Conservation (phyloP, 495 filamentous ascomycete genomes). For the Penicillium antarcticum region DNA sequence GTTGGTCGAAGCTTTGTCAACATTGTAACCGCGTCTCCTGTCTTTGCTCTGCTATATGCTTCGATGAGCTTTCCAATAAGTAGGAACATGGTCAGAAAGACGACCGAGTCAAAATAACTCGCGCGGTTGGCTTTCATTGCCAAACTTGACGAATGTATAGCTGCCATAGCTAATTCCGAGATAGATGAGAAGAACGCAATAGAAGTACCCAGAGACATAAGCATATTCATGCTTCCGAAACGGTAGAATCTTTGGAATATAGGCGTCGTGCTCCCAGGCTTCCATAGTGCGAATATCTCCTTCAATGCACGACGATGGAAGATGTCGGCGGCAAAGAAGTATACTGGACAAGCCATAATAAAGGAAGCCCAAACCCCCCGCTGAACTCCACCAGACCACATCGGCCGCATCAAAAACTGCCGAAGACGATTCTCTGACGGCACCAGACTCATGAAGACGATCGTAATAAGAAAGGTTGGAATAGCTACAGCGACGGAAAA, state of each 20-base stretch:
- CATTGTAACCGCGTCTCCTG: conserved; percentile 70
- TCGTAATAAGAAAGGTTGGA: conserved; percentile 74
- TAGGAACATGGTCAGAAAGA: conserved; percentile 78
- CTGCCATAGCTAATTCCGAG: conserved; percentile 61
- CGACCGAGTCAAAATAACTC: conserved; percentile 67
- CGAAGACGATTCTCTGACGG: conserved; percentile 43
- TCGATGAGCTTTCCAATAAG: conserved; percentile 67
- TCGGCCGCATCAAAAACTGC: conserved; percentile 54
- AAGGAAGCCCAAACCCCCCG: conserved; percentile 68
- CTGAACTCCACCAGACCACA: conserved; percentile 59
- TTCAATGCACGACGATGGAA: conserved; percentile 69
- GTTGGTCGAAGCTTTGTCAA: conserved; percentile 66
- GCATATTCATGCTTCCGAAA: conserved; percentile 84
- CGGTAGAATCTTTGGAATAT: conserved; percentile 67
- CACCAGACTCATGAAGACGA: conserved; percentile 73
- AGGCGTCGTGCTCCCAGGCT: conserved; percentile 59
- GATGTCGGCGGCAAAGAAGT: conserved; percentile 70
- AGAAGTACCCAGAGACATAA: conserved; percentile 73
- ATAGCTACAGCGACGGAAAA: conserved; percentile 62
- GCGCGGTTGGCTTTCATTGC: not conserved
- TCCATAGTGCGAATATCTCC: conserved; percentile 67
- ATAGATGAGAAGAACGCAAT: conserved; percentile 76
- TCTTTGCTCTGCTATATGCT: conserved; percentile 75
- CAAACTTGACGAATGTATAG: conserved; percentile 20
- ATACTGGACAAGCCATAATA: conserved; percentile 71